Evolutionary conservation across 2,329 filamentous ascomycete genomes (phyloP), one percentile per base, ranked within the genome.

Genomic region (Penicillium sp.): DNA sequence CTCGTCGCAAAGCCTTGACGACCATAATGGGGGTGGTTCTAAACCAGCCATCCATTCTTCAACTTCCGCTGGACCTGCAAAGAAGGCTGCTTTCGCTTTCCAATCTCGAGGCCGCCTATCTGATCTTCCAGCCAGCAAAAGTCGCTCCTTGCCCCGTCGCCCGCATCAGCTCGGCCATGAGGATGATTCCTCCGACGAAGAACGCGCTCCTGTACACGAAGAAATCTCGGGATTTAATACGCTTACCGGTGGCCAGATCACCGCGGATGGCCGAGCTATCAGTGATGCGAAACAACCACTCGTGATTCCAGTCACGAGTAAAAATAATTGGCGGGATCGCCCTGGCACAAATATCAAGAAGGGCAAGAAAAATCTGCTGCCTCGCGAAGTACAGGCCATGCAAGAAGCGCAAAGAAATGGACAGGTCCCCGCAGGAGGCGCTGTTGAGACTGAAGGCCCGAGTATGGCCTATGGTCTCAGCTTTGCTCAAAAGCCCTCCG

Each of bases 231-330:
- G 83, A 31, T 87, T 85, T 68, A 83, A 86, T 70, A 75, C 75
- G 2, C 70, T 66, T 40, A 75, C 76, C 1, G 77, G 77, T 19
- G 73, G 69, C 22, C 75, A 72, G 3, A 75, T 79, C 41, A 66
- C 71, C 4, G 70, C 66, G 74, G 59, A 85, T 77, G 50, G 62
- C 33, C 51, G 64, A 19, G 59, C 60, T 19, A 61, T 67, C 7
- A 61, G 76, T 61, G 61, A 79, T 69, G 67, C 80, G 79, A 75
- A 77, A 40, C 81, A 89, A 70, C 86, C 89, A 64, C 85, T 92
- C 79, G 92, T 94, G 70, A 86, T 86, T 35, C 88, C 91, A 70
- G 89, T 92, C 60, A 90, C 91, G 76, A 90, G 87, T 70, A 87
- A 85, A 72, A 97, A 97, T 74, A 95, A 98, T 80, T 88, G 92